Percentiles rank a stretch among this genome's conserved stretches.
Conservation (phyloP, 2,329 filamentous ascomycete species). For the Microdochium trichocladiopsis region DNA sequence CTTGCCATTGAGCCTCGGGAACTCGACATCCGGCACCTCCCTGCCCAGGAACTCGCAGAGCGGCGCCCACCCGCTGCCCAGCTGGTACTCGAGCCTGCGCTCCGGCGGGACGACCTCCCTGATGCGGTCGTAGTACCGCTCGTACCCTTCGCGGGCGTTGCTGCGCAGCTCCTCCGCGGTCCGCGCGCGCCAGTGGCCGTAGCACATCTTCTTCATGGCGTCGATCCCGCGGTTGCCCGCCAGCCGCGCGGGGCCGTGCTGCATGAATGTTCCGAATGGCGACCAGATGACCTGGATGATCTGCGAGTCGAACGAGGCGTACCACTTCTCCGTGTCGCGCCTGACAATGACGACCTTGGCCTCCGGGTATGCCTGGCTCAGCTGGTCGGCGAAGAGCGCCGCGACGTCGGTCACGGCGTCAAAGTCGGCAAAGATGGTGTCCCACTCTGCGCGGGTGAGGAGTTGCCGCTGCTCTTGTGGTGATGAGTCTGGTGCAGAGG, state of each 20-base stretch:
- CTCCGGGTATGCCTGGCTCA: conserved; percentile 11
- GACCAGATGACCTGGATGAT: conserved; percentile 10
- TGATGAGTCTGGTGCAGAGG: too few species aligned
- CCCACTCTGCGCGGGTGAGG: conserved; percentile 6
- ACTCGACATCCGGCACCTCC: conserved; percentile 6
- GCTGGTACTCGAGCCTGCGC: conserved; percentile 10
- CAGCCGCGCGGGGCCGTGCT: conserved; percentile 6
- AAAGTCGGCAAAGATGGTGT: conserved; percentile 6
- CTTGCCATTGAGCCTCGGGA: conserved; percentile 6
- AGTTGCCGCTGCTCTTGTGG: background rate
- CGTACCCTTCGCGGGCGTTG: conserved; percentile 4
- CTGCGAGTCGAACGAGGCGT: conserved; percentile 11
- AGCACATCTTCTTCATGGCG: conserved; percentile 4
- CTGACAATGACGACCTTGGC: conserved; percentile 14
- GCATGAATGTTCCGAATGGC: background rate
- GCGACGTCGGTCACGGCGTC: conserved; percentile 11
- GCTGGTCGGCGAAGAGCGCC: conserved; percentile 7
- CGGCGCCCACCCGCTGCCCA: conserved; percentile 14
- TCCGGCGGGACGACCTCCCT: conserved; percentile 6
- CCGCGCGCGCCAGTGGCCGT: conserved; percentile 3
- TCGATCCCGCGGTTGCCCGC: conserved; percentile 17
- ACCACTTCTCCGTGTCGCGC: conserved; percentile 13
- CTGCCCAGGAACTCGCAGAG: conserved; percentile 14
- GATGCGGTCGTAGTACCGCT: conserved; percentile 9
- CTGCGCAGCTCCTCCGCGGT: background rate